A percentile compares a stretch with the other conserved stretches of the same genome.
Conservation (phyloP, 345 rosid genomes). For the Linum lewisii region DNA sequence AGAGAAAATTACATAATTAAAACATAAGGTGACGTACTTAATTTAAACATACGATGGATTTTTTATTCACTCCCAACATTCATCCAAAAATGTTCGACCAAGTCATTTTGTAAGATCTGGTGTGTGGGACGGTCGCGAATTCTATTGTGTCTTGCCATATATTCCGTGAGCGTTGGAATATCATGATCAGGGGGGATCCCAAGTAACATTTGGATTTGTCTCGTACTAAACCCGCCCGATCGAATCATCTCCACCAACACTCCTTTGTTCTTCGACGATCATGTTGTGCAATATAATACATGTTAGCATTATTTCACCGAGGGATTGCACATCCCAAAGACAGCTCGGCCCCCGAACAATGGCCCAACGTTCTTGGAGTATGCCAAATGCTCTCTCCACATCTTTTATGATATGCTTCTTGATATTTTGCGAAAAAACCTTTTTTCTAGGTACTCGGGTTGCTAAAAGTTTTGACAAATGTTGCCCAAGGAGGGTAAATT, state of each 20-base stretch:
- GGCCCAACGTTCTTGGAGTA: not conserved
- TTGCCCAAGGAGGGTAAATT: not conserved
- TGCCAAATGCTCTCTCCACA: constrained; percentile 5
- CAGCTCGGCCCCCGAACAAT: not conserved
- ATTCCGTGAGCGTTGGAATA: not conserved
- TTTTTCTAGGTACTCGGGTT: not conserved
- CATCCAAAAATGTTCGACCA: not conserved
- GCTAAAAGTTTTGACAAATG: not conserved
- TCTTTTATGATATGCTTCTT: not conserved
- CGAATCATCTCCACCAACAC: no score
- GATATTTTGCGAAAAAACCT: not conserved
- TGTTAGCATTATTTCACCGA: constrained; percentile 1
- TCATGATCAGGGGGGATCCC: not conserved
- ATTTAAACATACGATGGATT: no score
- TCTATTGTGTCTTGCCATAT: not conserved
- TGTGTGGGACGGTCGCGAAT: not conserved
- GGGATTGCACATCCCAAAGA: not conserved
- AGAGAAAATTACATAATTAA: no score
- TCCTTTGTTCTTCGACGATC: not conserved
- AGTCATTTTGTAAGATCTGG: not conserved
- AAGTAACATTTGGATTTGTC: not conserved
- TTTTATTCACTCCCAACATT: not conserved
- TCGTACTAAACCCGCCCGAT: not conserved
- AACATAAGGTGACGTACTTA: no score
- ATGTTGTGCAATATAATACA: constrained; percentile 7